Evolutionary conservation across 176 grass and related monocot genomes (phyloP), one percentile per base, ranked within the genome.

Genomic region (Aegilops speltoides): DNA sequence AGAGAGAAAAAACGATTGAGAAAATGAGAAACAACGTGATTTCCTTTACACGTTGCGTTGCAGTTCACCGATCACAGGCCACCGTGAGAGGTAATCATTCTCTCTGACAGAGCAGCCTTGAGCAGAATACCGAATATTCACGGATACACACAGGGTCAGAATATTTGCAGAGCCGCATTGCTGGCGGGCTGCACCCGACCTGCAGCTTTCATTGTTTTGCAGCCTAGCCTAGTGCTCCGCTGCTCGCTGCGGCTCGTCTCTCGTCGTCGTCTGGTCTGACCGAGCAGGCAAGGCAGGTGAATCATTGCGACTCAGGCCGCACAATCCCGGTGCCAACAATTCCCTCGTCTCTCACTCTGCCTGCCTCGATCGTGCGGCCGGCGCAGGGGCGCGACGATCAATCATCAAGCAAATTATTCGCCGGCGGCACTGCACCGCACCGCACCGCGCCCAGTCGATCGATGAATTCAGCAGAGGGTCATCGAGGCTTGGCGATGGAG

Each of bases 271-370:
- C 52, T 56, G 6, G 52, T 6, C 67, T 23, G 81, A n/a, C 11
- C 31, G 31, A 10, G n/a, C 50, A 32, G 57, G 10, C 67, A 33
- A 31, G 16, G 8, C 73, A 57, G 36, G 36, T 25, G 69, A 48
- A 75, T 84, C 82, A 75, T 84, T 84, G 57, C 70, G 36, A 9
- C 26, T 64, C 62, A 68, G 63, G 70, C 59, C 72, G 72, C 83
- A 85, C 72, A 66, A 77, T 50, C 60, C 40, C 28, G 28, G 43
- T 82, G 64, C 65, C 3, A 33, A 22, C 6, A 46, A 66, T 66
- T 29, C 56, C 12, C 50, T 61, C 76, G 0, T 20, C 79, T 31
- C n/a, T n/a, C n/a, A n/a, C n/a, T n/a, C n/a, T 29, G 68, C 29
- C n/a, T 43, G 33, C 33, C 17, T 70, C 10, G 68, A 40, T 82